Base-by-base conservation (phyloP, 2,329 filamentous ascomycete species). In the Penicillium sp. region DNA sequence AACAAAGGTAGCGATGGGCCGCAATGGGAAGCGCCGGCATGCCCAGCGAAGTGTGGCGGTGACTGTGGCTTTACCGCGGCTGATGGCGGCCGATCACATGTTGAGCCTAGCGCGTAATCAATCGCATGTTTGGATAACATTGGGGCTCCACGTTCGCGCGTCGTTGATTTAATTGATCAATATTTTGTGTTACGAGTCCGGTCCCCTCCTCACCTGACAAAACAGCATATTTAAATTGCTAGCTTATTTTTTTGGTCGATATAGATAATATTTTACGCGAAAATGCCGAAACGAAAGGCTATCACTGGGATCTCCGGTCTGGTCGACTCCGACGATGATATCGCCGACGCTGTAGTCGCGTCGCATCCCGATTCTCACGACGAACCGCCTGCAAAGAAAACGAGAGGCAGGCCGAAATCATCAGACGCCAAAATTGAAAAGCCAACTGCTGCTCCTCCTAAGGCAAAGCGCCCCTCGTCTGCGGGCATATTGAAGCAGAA, bases 301-400 rank as follows among this genome's bases (percentile, higher is more conserved):
- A 60, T 68, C 14, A 65, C 74, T 33, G 76, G 74, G 54, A 61
- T 81, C 16, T 78, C 78, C 33, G 74, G 72, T 9, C 62, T 81
- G 21, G 64, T 79, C 9, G 77, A 77, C 48, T 79, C 77, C 14
- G 79, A 81, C 40, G 74, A 78, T 35, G 73, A 76, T 53, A 61
- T 71, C 12, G 48, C n/a, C 7, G 64, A 64, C 46, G 58, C 46
- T 38, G 67, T 68, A 52, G 65, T 66, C 56, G 68, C 66, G 24
- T 47, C 50, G 33, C 56, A 61, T 5, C 63, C 67, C 40, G 55
- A 63, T 45, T 60, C 64, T 55, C 62, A 70, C 59, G 65, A 66
- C 60, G 66, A 74, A 62, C 69, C 66, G 56, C 68, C 74, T 21
- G 60, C 69, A 53, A 72, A 76, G 65, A 72, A 66, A 62, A 50